Evolutionary conservation across 257 asterid genomes (phyloP), one percentile per base, ranked within the genome.

Genomic region (Solanum chaucha): DNA sequence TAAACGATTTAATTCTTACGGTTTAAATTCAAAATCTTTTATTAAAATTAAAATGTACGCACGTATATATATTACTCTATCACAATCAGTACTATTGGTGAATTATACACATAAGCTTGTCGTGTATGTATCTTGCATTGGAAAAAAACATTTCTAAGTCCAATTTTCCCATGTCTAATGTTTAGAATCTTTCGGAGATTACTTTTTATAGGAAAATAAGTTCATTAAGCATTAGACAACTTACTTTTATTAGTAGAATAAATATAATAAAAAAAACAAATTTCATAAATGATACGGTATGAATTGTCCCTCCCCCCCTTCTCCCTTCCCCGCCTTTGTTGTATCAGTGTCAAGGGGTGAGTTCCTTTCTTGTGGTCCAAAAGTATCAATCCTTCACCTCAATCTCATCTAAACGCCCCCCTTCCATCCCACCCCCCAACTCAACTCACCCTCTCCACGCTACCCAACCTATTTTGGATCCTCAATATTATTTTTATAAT

Each of bases 21-120:
- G 0, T 5, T 26, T 0, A n/a, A 0, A 6, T 8, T 28, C 0
- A 1, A 28, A 68, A 13, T 3, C 3, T 28, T 28, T 13, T 6
- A 68, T 6, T 68, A 28, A 68, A 30, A 1, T 26, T 12, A 67
- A 68, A 68, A 48, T 15, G 2, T 48, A 14, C 0, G 59, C 6
- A 65, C 19, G 1, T 14, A 12, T 24, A 9, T 13, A 0, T 12
- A 5, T 26, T 17, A 26, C 10, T 12, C 4, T 28, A 10, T 64
- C 30, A n/a, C 32, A 19, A 55, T 55, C 24, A 17, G 24, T 55
- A 41, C 48, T 48, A 22, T 22, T 61, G 2, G 6, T 22, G 10
- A 10, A 12, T 11, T 24, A 67, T 67, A 26, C 30, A 67, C 73
- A 64, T n/a, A 67, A 67, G 35, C 34, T 11, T 5, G 4, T 24